Conservation (phyloP, 768 basidiomycete genomes). For the Xanthoconium stramineum region DNA sequence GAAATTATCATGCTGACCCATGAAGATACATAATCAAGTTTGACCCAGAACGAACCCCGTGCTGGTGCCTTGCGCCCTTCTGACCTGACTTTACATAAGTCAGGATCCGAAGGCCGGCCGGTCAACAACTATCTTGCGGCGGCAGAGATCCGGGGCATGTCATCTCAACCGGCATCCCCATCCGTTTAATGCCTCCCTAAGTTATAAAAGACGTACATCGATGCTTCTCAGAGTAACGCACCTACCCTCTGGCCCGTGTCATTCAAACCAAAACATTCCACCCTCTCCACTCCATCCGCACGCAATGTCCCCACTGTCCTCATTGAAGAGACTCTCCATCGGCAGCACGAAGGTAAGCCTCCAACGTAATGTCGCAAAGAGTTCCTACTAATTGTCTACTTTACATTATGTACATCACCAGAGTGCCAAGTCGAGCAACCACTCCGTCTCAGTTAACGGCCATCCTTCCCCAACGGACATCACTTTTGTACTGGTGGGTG, state of each 20-base stretch:
- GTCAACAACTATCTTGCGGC: not conserved
- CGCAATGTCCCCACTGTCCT: constrained; percentile 18
- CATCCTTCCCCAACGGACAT: constrained; percentile 21
- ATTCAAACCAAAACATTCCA: not conserved
- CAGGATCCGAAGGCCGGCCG: no score
- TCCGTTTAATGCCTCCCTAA: not conserved
- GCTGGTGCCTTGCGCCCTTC: no score
- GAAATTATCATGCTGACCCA: no score
- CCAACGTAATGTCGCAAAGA: not conserved
- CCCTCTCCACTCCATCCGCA: not conserved
- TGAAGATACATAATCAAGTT: no score
- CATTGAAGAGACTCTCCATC: constrained; percentile 23
- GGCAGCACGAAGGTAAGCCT: constrained; percentile 18
- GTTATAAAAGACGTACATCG: constrained; percentile 19
- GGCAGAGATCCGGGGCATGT: constrained; percentile 14
- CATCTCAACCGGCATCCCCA: not conserved
- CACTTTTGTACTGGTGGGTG: constrained; percentile 21
- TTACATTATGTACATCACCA: constrained; percentile 3
- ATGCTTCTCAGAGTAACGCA: not conserved
- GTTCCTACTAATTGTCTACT: not conserved
- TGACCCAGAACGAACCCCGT: no score
- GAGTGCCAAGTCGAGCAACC: constrained; percentile 18
- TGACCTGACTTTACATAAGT: no score
- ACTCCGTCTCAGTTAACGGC: constrained; percentile 10
- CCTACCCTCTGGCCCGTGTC: not conserved